These are phyloP conservation scores for Fraxinus baroniana DNA, from an alignment of 305 asterid species.

Conservation along the genomic window DNA sequence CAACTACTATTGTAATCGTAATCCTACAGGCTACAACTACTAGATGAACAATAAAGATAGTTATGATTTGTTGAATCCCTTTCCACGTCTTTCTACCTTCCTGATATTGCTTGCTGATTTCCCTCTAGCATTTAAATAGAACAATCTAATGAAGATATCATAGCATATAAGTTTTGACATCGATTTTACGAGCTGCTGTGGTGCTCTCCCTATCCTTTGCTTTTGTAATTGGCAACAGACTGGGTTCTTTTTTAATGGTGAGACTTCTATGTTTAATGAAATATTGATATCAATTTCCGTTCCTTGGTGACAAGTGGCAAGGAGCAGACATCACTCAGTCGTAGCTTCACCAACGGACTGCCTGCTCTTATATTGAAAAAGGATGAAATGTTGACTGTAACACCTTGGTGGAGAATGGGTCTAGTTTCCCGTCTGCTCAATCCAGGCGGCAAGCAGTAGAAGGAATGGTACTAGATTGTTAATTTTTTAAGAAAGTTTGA, in stretches of 20 bases:
- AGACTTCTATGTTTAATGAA: constrained; percentile 11
- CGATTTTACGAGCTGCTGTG: neutral
- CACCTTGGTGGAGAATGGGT: constrained; percentile 87
- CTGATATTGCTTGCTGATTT: neutral
- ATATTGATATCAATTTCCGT: constrained; percentile 37
- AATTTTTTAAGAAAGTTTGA: neutral
- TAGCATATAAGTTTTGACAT: neutral
- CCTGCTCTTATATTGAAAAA: constrained; percentile 59
- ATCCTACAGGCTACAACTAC: neutral
- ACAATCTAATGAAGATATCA: neutral
- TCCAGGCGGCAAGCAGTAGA: constrained; percentile 38
- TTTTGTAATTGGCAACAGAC: neutral
- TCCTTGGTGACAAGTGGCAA: constrained; percentile 38
- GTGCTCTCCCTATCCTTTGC: neutral
- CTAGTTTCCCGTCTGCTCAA: constrained; percentile 52
- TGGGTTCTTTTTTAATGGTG: neutral
- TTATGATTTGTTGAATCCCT: neutral
- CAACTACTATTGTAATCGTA: neutral
- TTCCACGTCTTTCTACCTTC: neutral
- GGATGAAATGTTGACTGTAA: constrained; percentile 42
- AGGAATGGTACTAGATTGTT: neutral
- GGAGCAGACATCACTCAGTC: constrained; percentile 34
- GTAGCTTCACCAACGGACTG: constrained; percentile 32
- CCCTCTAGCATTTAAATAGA: neutral
- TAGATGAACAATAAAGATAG: neutral